Evolutionary conservation across 83 land plant species (phyloP).

Genomic region (Thuja plicata): DNA sequence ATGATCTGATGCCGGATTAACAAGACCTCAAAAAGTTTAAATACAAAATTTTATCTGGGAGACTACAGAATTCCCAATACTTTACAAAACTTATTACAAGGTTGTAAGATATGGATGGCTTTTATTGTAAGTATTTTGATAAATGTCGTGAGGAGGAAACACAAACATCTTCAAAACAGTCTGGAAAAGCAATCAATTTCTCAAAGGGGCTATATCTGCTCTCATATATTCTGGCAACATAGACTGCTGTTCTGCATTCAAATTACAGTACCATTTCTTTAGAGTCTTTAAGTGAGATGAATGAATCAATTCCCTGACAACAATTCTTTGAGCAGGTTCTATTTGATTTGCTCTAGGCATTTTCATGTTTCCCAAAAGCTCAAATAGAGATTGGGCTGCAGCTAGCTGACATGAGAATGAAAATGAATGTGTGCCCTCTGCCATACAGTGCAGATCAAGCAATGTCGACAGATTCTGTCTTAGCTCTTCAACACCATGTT

Average conservation of each 20-base stretch:
- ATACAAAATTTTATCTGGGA: background rate
- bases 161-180: background rate
- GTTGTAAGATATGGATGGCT: background rate
- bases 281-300: constrained; percentile 7
- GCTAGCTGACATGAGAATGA: constrained; percentile 3
- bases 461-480: constrained; percentile 11
- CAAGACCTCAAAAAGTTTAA: background rate
- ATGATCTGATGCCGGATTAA: background rate
- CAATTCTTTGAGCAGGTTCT: background rate
- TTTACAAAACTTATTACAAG: background rate
- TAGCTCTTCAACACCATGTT: constrained; percentile 15
- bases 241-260: constrained; percentile 4
- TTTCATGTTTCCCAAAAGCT: constrained; percentile 3
- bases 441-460: constrained; percentile 1
- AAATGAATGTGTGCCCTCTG: background rate
- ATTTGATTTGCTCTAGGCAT: background rate
- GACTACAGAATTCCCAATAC: background rate
- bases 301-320: background rate
- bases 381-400: constrained; percentile 12
- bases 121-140: background rate
- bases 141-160: background rate
- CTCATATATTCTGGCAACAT: background rate
- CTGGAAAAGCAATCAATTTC: background rate
- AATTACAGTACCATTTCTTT: constrained; percentile 11
- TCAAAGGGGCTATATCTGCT: background rate